phyloP scores from a whole-genome alignment of 768 basidiomycete genomes.

The Multifurca ochricompacta region DNA sequence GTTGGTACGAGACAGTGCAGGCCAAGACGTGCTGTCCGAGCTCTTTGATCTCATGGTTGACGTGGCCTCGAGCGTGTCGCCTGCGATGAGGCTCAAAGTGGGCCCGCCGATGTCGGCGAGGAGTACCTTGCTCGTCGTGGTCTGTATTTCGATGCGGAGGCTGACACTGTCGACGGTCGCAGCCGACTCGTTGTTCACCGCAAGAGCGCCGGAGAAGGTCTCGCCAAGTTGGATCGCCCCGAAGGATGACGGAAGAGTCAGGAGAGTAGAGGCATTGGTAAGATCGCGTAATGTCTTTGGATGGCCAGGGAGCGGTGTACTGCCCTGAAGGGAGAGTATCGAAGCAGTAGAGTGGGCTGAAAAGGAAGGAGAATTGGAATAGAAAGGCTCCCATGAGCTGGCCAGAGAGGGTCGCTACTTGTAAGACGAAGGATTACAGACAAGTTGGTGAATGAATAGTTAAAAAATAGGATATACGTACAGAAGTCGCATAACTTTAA shows the following conservation, averaged over 20 bases:
- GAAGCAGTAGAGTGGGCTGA: constrained; percentile 76
- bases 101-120: constrained; percentile 58
- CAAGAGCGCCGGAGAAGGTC: constrained; percentile 76
- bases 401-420: constrained; percentile 65
- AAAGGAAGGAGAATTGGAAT: constrained; percentile 74
- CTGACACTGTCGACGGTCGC: constrained; percentile 54
- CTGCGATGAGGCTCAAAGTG: constrained; percentile 39
- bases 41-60: constrained; percentile 89
- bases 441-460: too few species aligned
- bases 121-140: constrained; percentile 54
- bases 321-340: constrained; percentile 68
- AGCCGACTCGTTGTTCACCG: constrained; percentile 71
- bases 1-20: constrained; percentile 77
- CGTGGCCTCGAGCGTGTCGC: constrained; percentile 60
- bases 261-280: constrained; percentile 67
- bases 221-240: constrained; percentile 86
- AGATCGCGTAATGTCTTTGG: constrained; percentile 82
- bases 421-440: too few species aligned
- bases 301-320: constrained; percentile 58
- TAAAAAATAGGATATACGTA: constrained; percentile 35
- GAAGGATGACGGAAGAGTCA: constrained; percentile 77
- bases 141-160: constrained; percentile 82
- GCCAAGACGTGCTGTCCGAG: constrained; percentile 85
- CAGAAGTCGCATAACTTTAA: constrained; percentile 89
- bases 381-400: constrained; percentile 79